A percentile compares a stretch with the other conserved stretches of the same genome.
Evolutionary conservation across 306 rosid species (phyloP).

Genomic region (Luffa aegyptiaca): DNA sequence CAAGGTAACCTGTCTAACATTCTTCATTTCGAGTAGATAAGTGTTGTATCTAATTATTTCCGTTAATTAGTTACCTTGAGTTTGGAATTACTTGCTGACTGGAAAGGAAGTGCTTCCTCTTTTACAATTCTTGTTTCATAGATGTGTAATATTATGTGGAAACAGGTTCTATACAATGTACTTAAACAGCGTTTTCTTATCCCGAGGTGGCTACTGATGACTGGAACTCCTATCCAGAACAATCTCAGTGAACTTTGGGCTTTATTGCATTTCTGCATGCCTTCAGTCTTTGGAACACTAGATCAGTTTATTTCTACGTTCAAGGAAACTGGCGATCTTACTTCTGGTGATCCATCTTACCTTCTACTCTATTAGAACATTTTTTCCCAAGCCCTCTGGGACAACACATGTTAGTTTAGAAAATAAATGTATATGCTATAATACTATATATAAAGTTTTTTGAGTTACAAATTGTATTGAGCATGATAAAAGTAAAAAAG

Average conservation of each 20-base stretch:
- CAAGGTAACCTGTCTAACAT: neutral
- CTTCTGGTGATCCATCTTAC: slow-evolving; percentile 37
- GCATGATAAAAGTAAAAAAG: neutral
- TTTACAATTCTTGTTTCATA: slow-evolving; percentile 6
- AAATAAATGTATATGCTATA: neutral
- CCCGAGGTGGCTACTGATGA: slow-evolving; percentile 85
- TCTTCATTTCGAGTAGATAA: neutral
- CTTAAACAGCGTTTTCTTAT: slow-evolving; percentile 67
- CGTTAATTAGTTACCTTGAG: neutral
- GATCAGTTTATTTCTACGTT: slow-evolving; percentile 70
- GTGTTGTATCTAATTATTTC: neutral
- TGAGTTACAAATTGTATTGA: neutral
- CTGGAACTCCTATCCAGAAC: slow-evolving; percentile 96
- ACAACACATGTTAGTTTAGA: neutral
- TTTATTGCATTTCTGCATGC: slow-evolving; percentile 84
- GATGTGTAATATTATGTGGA: slow-evolving; percentile 11
- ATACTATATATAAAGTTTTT: neutral
- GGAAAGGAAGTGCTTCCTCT: neutral
- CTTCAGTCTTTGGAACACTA: slow-evolving; percentile 66
- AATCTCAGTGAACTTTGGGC: slow-evolving; percentile 91
- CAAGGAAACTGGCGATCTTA: slow-evolving; percentile 58
- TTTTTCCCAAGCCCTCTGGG: neutral
- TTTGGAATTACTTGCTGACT: neutral
- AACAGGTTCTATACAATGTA: slow-evolving; percentile 72
- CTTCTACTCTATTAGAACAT: neutral